Evolutionary conservation across 345 rosid species (phyloP).

Genomic region (Bruguiera gymnorhiza): DNA sequence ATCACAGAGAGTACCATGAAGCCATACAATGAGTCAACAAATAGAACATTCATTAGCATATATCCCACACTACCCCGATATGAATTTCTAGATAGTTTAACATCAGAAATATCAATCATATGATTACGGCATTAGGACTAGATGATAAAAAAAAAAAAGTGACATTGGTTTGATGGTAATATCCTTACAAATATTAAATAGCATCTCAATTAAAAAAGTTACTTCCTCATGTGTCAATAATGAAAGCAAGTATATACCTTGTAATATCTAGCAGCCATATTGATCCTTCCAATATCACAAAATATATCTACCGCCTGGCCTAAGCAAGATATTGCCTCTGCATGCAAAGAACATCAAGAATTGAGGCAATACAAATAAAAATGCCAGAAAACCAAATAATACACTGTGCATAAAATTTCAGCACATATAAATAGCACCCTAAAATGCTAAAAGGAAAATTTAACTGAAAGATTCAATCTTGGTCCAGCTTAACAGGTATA

Average conservation of each 20-base stretch:
- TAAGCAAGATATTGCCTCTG: constrained; percentile 93
- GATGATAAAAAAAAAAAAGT: neutral
- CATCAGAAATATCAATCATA: neutral
- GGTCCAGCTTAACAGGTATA: neutral
- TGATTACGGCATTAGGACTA: neutral
- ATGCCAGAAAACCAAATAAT: neutral
- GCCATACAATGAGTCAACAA: neutral
- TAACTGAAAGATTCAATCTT: neutral
- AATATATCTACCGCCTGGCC: constrained; percentile 71
- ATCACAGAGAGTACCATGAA: neutral
- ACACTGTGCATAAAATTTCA: neutral
- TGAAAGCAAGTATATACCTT: constrained; percentile 44
- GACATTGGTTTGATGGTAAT: neutral
- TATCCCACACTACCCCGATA: neutral
- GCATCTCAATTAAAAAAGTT: neutral
- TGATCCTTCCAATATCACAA: constrained; percentile 93
- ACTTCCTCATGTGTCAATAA: neutral
- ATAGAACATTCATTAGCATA: neutral
- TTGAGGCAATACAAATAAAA: neutral
- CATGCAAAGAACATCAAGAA: constrained; percentile 18
- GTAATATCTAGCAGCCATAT: constrained; percentile 96
- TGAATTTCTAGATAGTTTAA: neutral
- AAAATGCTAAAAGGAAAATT: neutral
- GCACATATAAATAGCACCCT: neutral
- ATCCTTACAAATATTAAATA: neutral